These are phyloP conservation scores for Aspergillus transmontanensis DNA, from an alignment of 2,329 filamentous ascomycete genomes.

Conservation along the genomic window DNA sequence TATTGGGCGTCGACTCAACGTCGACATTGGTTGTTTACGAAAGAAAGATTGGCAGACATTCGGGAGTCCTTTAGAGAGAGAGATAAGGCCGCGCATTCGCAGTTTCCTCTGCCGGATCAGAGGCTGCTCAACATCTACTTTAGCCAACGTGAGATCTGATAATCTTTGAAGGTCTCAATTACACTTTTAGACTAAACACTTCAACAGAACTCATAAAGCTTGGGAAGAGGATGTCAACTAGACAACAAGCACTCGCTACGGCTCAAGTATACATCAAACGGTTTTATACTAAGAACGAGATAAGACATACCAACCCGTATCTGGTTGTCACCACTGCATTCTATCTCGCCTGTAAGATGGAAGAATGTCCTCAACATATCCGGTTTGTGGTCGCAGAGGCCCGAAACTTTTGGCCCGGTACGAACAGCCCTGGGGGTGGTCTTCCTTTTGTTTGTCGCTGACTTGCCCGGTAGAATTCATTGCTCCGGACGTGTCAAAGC, in stretches of 20 bases:
- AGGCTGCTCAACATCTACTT: conserved; percentile 89
- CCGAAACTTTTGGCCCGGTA: conserved; percentile 77
- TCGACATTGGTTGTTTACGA: conserved; percentile 86
- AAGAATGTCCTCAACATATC: conserved; percentile 96
- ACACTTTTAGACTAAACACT: conserved; percentile 6
- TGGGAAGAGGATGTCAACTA: conserved; percentile 77
- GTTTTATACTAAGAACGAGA: conserved; percentile 89
- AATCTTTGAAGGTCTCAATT: background rate
- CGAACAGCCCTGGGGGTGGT: conserved; percentile 16
- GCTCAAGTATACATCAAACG: conserved; percentile 93
- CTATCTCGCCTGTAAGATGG: conserved; percentile 96
- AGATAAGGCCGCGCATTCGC: conserved; percentile 71
- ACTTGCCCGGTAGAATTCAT: conserved; percentile 60
- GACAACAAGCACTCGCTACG: conserved; percentile 91
- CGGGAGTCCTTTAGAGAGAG: conserved; percentile 77
- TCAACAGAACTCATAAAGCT: conserved; percentile 74
- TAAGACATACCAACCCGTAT: conserved; percentile 90
- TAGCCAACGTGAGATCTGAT: conserved; percentile 70
- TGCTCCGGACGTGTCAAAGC: conserved; percentile 74
- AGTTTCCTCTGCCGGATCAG: conserved; percentile 79
- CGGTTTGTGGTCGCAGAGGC: conserved; percentile 86
- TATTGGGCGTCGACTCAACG: conserved; percentile 96
- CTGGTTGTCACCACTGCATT: conserved; percentile 90
- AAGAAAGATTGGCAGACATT: conserved; percentile 74
- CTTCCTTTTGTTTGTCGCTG: conserved; percentile 12